These are phyloP conservation scores for Diaporthe sp. DNA, from an alignment of 2,329 filamentous ascomycete genomes.

Conservation along the genomic window DNA sequence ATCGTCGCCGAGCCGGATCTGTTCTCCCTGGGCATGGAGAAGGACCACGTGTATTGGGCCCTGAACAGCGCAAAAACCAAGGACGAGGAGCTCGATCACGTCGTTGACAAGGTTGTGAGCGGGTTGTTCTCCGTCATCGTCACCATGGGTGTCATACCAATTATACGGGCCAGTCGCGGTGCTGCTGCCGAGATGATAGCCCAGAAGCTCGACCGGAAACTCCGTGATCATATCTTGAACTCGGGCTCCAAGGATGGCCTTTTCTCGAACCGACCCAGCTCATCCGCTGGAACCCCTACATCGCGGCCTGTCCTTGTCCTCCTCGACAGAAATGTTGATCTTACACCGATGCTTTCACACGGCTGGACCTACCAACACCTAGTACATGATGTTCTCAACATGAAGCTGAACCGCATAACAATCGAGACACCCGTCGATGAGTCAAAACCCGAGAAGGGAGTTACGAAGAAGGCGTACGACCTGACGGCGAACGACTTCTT, in stretches of 20 bases:
- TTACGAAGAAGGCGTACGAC: slow-evolving; percentile 91
- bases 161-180: slow-evolving; percentile 93
- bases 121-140: slow-evolving; percentile 98
- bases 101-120: slow-evolving; percentile 92
- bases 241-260: slow-evolving; percentile 88
- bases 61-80: slow-evolving; percentile 93
- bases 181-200: slow-evolving; percentile 95
- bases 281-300: slow-evolving; percentile 72
- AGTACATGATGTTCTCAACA: slow-evolving; percentile 75
- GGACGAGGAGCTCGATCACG: slow-evolving; percentile 88
- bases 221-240: slow-evolving; percentile 96
- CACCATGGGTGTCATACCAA: slow-evolving; percentile 97
- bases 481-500: slow-evolving; percentile 93
- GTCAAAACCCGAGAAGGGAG: slow-evolving; percentile 77
- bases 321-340: slow-evolving; percentile 93
- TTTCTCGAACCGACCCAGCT: slow-evolving; percentile 79
- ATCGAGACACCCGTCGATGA: slow-evolving; percentile 88
- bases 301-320: slow-evolving; percentile 92
- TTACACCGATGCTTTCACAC: slow-evolving; percentile 98
- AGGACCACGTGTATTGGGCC: slow-evolving; percentile 93
- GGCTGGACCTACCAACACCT: slow-evolving; percentile 86
- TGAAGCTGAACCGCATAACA: slow-evolving; percentile 88
- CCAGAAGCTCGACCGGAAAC: slow-evolving; percentile 92
- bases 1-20: slow-evolving; percentile 95
- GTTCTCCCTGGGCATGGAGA: slow-evolving; percentile 93